Percentiles rank a stretch among this genome's conserved stretches.
Evolutionary conservation across 2,329 filamentous ascomycete genomes (phyloP).

Genomic region (Cercospora sp.): DNA sequence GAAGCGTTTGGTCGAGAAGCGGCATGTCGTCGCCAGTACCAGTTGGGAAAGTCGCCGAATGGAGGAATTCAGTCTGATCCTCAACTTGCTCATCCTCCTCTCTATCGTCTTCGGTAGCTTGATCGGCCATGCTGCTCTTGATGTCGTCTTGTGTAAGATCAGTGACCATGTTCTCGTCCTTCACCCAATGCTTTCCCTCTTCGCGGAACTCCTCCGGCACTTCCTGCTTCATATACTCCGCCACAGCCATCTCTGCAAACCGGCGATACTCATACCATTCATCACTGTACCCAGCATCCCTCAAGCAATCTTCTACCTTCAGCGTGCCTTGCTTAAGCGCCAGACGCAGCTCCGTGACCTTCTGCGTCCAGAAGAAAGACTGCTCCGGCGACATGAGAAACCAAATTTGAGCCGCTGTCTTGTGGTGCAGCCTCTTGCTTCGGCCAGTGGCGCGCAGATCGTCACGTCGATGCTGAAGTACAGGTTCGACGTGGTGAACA

Average conservation of each 20-base stretch:
- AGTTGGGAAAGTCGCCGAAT: neutral
- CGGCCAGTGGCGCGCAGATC: constrained; percentile 5
- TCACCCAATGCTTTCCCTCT: neutral
- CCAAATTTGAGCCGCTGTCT: constrained; percentile 25
- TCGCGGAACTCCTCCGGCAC: constrained; percentile 7
- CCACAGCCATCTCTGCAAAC: constrained; percentile 25
- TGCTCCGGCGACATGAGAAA: constrained; percentile 1
- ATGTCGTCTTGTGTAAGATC: neutral
- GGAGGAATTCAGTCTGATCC: neutral
- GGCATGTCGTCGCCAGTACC: neutral
- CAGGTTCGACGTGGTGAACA: constrained; percentile 20
- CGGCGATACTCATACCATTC: constrained; percentile 19
- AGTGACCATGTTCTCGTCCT: neutral
- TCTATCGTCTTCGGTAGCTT: neutral
- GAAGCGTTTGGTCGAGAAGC: neutral
- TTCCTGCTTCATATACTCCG: constrained; percentile 20
- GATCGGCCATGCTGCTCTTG: neutral
- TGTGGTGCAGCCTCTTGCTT: constrained; percentile 18
- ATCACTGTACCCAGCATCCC: constrained; percentile 20
- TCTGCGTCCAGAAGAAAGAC: constrained; percentile 24
- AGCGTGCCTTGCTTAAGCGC: constrained; percentile 16
- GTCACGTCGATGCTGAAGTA: constrained; percentile 17
- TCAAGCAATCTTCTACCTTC: constrained; percentile 14
- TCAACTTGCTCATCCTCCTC: neutral
- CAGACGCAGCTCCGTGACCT: constrained; percentile 13